Base-by-base conservation (phyloP, 2,329 filamentous ascomycete genomes). In the Alternaria sp. region DNA sequence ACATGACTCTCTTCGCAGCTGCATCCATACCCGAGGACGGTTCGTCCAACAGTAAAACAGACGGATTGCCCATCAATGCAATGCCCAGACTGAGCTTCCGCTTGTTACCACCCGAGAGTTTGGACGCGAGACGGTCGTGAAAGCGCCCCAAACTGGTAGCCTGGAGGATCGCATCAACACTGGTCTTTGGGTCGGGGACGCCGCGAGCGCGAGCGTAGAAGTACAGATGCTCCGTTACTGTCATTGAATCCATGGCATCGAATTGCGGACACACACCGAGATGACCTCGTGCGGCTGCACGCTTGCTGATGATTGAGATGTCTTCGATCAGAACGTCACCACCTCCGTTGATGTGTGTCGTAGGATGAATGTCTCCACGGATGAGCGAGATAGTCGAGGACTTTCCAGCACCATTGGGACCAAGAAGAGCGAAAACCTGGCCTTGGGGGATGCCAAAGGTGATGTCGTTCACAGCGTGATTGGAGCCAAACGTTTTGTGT, bases 381-480 rank as follows among this genome's bases (percentile, higher is more conserved):
- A 98, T 93, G 46, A 97, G 84, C 2, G 90, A 93, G 71, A 97
- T 97, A 0, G 92, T 96, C 0, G 94, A 97, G 0, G 90, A 93
- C 74, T 97, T 97, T 61, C 94, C 94, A 2, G 94, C 95, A 23
- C 94, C 94, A 75, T 97, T 97, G 15, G 94, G 94, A 0, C 94
- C 94, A 1, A 98, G 86, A 0, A 97, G 85, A 0, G 94, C 94
- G 80, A 97, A 97, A 1, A 97, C 92, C 76, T 97, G 91, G 54
- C 92, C 91, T 53, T 88, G 88, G 15, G 87, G 87, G 30, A 97
- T 90, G 18, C 91, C 90, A 72, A 97, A 97, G 0, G 91, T 92
- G 45, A 96, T 88, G 71, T 97, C 92, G 71, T 97, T 90, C n/a
- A 97, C 93, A 4, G 93, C 94, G 1, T 78, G 76, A 69, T 91